These are phyloP conservation scores for Scheffersomyces spartinae DNA, from an alignment of 805 yeast genomes.

Conservation along the genomic window DNA sequence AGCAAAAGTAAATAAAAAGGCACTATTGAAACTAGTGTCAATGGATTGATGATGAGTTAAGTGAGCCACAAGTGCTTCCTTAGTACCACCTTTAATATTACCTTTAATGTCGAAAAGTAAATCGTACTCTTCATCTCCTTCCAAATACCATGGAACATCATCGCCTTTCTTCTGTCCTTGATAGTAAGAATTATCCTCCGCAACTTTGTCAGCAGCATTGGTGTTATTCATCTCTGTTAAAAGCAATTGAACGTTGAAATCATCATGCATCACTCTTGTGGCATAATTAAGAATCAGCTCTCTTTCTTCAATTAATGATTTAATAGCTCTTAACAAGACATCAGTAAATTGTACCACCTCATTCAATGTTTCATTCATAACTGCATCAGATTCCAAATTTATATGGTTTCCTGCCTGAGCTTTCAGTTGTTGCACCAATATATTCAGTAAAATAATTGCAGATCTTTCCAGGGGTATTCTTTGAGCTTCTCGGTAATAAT, in stretches of 20 bases:
- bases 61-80: slow-evolving; percentile 66
- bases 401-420: slow-evolving; percentile 19
- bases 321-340: slow-evolving; percentile 29
- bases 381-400: slow-evolving; percentile 23
- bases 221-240: slow-evolving; percentile 34
- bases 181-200: slow-evolving; percentile 9
- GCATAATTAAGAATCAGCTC: slow-evolving; percentile 62
- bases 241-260: slow-evolving; percentile 48
- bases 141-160: slow-evolving; percentile 62
- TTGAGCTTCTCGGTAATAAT: slow-evolving; percentile 26
- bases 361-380: slow-evolving; percentile 25
- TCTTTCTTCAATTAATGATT: slow-evolving; percentile 57
- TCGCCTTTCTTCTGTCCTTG: slow-evolving; percentile 18
- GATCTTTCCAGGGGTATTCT: slow-evolving; percentile 36
- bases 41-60: slow-evolving; percentile 61
- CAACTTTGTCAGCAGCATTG: slow-evolving; percentile 5
- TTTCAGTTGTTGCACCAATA: slow-evolving; percentile 36
- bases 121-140: slow-evolving; percentile 52
- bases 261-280: slow-evolving; percentile 68
- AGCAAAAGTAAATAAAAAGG: slow-evolving; percentile 65
- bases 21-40: slow-evolving; percentile 52
- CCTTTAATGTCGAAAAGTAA: slow-evolving; percentile 54
- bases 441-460: slow-evolving; percentile 34
- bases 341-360: slow-evolving; percentile 24
- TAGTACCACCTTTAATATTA: slow-evolving; percentile 72